These are phyloP conservation scores for Actinomucor elegans DNA, from an alignment of 371 early-diverging fungal genomes.

Conservation along the genomic window DNA sequence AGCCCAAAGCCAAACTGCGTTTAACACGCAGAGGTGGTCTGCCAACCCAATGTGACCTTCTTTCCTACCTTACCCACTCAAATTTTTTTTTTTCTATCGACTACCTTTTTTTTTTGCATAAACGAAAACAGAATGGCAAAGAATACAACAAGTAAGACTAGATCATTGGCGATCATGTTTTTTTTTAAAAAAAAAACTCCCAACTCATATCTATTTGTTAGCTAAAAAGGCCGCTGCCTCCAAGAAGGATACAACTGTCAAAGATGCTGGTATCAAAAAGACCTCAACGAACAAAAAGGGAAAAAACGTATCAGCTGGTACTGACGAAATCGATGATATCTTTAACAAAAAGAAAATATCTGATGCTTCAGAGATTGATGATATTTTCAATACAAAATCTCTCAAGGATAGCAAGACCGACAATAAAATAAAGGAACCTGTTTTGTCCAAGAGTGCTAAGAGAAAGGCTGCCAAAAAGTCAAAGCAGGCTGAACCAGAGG, in stretches of 20 bases:
- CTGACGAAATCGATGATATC: constrained; percentile 16
- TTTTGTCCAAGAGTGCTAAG: constrained; percentile 11
- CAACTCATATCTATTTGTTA: too few relatives aligned
- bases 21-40: too few relatives aligned
- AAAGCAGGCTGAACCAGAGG: background rate
- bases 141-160: too few relatives aligned
- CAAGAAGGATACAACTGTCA: constrained; percentile 7
- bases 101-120: too few relatives aligned
- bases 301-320: background rate
- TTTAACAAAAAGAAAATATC: constrained; percentile 9
- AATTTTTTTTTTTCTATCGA: too few relatives aligned
- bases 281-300: background rate
- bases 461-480: constrained; percentile 20
- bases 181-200: too few relatives aligned
- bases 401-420: constrained; percentile 6
- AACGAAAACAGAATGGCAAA: too few relatives aligned
- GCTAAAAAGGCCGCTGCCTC: background rate
- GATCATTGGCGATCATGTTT: too few relatives aligned
- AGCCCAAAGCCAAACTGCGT: too few relatives aligned
- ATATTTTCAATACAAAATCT: constrained; percentile 40
- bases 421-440: constrained; percentile 10
- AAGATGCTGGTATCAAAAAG: constrained; percentile 27
- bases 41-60: too few relatives aligned
- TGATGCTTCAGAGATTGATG: constrained; percentile 45
- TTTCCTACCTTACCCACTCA: too few relatives aligned